A percentile compares a stretch with the other conserved stretches of the same genome.
Conservation (phyloP, 768 basidiomycete species). For the Hericium erinaceus region DNA sequence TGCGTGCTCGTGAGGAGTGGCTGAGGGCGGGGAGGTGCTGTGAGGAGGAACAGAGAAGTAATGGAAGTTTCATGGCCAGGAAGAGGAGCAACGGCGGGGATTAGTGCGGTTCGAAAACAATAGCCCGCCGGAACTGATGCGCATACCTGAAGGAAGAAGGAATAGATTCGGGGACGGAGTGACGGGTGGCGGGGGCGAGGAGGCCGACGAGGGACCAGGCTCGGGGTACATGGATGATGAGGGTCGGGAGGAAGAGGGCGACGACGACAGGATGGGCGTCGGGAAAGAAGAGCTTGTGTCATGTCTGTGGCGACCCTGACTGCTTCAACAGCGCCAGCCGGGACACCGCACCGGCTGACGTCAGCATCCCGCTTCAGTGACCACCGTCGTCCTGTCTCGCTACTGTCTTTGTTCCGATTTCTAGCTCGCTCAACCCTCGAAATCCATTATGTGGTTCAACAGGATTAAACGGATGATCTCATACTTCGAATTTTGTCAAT, state of each 20-base stretch:
- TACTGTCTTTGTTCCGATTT: neutral
- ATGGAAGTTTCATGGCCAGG: neutral
- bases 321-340: too few species aligned
- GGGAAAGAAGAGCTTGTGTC: neutral
- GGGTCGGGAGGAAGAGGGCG: neutral
- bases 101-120: neutral
- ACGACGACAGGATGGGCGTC: neutral
- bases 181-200: neutral
- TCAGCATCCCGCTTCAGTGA: neutral
- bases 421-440: too few species aligned
- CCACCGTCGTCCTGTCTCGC: neutral
- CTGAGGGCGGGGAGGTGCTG: constrained; percentile 29
- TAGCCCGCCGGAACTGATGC: neutral
- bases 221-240: neutral
- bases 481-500: too few species aligned
- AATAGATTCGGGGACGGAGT: neutral
- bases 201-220: neutral
- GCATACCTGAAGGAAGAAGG: neutral
- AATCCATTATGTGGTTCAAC: too few species aligned
- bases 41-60: neutral
- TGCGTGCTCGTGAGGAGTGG: constrained; percentile 62
- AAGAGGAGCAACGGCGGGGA: neutral
- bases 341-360: neutral
- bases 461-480: too few species aligned
- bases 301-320: too few species aligned